phyloP scores from a whole-genome alignment of 2,329 filamentous ascomycete species.

The Dactylellina cionopaga region DNA sequence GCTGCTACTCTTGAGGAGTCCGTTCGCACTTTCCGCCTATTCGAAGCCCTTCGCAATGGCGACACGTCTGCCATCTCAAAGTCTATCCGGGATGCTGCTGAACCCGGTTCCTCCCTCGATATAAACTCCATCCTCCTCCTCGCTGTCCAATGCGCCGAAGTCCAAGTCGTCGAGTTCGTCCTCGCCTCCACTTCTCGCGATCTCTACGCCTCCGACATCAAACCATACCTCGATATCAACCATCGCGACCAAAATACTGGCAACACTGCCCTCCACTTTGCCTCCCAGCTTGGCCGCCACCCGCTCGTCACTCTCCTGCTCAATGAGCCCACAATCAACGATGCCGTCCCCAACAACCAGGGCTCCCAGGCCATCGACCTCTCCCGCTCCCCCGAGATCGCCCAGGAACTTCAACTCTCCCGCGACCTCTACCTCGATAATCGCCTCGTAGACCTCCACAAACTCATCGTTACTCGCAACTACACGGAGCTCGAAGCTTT shows the following conservation, averaged over 20 bases:
- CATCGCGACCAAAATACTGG: constrained; percentile 84
- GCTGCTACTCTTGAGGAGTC: constrained; percentile 79
- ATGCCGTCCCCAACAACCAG: constrained; percentile 83
- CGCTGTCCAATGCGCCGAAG: constrained; percentile 93
- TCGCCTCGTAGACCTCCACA: constrained; percentile 85
- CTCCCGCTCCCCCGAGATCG: constrained; percentile 91
- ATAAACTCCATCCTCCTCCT: constrained; percentile 87
- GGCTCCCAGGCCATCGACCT: constrained; percentile 88
- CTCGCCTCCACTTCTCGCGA: constrained; percentile 70
- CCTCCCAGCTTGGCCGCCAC: constrained; percentile 80
- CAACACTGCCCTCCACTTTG: constrained; percentile 91
- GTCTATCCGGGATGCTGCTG: constrained; percentile 74
- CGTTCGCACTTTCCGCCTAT: constrained; percentile 90
- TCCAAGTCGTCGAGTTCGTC: constrained; percentile 93
- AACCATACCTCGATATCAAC: constrained; percentile 77
- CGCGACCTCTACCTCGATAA: constrained; percentile 88
- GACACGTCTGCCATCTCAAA: constrained; percentile 90
- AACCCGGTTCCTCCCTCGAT: constrained; percentile 59
- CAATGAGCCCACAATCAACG: constrained; percentile 84
- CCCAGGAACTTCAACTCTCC: constrained; percentile 90
- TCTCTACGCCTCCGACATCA: constrained; percentile 68
- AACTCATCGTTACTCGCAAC: constrained; percentile 75
- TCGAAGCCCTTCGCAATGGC: constrained; percentile 88
- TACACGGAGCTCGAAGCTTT: constrained; percentile 82
- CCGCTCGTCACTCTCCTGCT: constrained; percentile 84